Base-by-base conservation (phyloP, 352 stramenopile species). In the Pythium brachiatum region DNA sequence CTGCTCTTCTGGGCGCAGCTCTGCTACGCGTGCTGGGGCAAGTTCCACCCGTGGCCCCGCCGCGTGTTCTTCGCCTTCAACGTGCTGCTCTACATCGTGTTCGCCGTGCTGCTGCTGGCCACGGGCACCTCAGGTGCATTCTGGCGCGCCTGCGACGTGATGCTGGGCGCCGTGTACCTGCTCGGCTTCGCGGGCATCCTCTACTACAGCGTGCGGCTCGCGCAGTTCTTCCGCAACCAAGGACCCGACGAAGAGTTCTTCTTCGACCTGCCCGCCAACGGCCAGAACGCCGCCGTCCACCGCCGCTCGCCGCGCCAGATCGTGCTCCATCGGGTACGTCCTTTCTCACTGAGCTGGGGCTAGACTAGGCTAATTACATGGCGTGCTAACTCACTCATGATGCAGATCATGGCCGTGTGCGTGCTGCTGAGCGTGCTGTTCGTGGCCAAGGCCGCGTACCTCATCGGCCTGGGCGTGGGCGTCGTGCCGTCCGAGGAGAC, bases 1-100 rank as follows among this genome's bases (percentile, higher is more conserved):
- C 73, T 94, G 67, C 80, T 94, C 47, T 94, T 94, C 54, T 92
- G 83, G 76, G 82, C 85, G 16, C 82, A 92, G 53, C 66, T 94
- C n/a, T 94, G 85, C 70, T 91, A 91, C 68, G 82, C 85, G 6
- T 91, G 83, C 66, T 90, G 83, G 74, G 81, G 79, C 43, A 89
- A 87, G 50, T 75, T 76, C 26, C 75, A 91, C 27, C 82, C 85
- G 52, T 89, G 83, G 79, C 85, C 83, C 27, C 74, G 82, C 8
- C 78, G 81, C 18, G 55, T 92, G 41, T 94, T 92, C 62, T 90
- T 92, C 51, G 63, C 70, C 43, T 89, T 88, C 64, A 94, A 94
- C 57, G 66, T 94, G 57, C 60, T 86, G 21, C 67, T 94, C 18
- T 94, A 94, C 66, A 56, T 73, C 20, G 71, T 69, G 8, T 88